Conservation (phyloP, 345 rosid genomes). For the Pseudoturritis turrita region DNA sequence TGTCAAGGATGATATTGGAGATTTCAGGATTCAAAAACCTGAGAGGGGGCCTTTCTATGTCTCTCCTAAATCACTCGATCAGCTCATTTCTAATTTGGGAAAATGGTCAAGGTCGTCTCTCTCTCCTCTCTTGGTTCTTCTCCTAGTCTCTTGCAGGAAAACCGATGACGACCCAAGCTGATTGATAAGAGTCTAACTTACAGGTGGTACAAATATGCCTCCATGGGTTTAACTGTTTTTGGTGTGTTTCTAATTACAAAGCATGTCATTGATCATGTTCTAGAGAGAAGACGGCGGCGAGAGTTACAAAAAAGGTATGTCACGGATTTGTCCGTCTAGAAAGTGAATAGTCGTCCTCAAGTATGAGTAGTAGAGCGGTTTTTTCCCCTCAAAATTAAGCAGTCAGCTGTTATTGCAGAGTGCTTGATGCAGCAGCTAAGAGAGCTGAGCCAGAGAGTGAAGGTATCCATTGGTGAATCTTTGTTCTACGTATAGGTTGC, state of each 20-base stretch:
- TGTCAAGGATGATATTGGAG: constrained; percentile 90
- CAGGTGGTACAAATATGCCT: constrained; percentile 88
- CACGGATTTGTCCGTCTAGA: constrained; percentile 34
- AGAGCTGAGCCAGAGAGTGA: constrained; percentile 55
- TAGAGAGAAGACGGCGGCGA: constrained; percentile 63
- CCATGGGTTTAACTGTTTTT: constrained; percentile 71
- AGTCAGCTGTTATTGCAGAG: constrained; percentile 48
- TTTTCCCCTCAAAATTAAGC: constrained; percentile 5
- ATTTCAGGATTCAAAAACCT: constrained; percentile 63
- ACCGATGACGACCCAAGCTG: constrained; percentile 27
- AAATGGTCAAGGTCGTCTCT: constrained; percentile 81
- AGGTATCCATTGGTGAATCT: constrained; percentile 37
- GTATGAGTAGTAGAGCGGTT: not conserved
- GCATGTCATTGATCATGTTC: constrained; percentile 50
- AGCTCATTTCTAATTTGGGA: constrained; percentile 83
- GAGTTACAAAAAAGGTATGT: constrained; percentile 69
- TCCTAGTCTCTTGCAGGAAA: not conserved
- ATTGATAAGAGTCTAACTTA: constrained; percentile 20
- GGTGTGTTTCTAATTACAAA: constrained; percentile 76
- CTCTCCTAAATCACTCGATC: constrained; percentile 75
- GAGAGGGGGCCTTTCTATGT: constrained; percentile 85
- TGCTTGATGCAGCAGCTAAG: constrained; percentile 88
- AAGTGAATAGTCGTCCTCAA: not conserved
- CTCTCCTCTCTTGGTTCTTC: constrained; percentile 15
- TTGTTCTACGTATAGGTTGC: not conserved